These are phyloP conservation scores for Metahyphopichia silvanorum DNA, from an alignment of 805 yeast species.

Conservation along the genomic window DNA sequence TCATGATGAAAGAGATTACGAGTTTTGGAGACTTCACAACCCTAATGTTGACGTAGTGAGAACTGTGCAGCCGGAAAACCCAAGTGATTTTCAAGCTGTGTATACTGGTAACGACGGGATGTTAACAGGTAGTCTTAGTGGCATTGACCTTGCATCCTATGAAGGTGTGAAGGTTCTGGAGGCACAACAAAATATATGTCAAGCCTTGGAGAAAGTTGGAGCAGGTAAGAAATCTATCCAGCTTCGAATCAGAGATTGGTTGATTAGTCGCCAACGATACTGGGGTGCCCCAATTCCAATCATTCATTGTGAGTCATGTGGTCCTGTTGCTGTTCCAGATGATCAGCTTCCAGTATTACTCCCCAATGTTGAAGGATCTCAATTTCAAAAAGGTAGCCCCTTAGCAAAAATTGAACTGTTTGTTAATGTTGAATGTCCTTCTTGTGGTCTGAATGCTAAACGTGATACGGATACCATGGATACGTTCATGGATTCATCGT, in stretches of 20 bases:
- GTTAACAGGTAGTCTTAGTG: slow-evolving; percentile 44
- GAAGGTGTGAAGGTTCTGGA: slow-evolving; percentile 47
- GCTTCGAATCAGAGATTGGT: slow-evolving; percentile 85
- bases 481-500: slow-evolving; percentile 95
- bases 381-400: slow-evolving; percentile 60
- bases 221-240: slow-evolving; percentile 50
- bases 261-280: slow-evolving; percentile 88
- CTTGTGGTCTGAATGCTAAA: slow-evolving; percentile 68
- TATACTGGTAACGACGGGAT: slow-evolving; percentile 45
- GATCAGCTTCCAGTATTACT: slow-evolving; percentile 77
- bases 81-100: neutral
- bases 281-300: slow-evolving; percentile 99
- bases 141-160: slow-evolving; percentile 33
- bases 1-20: slow-evolving; percentile 81
- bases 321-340: slow-evolving; percentile 90
- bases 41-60: slow-evolving; percentile 40
- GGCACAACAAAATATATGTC: slow-evolving; percentile 50
- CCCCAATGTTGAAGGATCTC: slow-evolving; percentile 58
- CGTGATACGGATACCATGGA: slow-evolving; percentile 99
- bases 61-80: slow-evolving; percentile 27
- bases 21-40: slow-evolving; percentile 69
- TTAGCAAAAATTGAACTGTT: slow-evolving; percentile 64
- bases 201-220: slow-evolving; percentile 31
- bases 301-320: slow-evolving; percentile 81
- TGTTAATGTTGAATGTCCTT: slow-evolving; percentile 75